Conservation (phyloP, 805 yeast genomes). For the Kuraishia borneana region DNA sequence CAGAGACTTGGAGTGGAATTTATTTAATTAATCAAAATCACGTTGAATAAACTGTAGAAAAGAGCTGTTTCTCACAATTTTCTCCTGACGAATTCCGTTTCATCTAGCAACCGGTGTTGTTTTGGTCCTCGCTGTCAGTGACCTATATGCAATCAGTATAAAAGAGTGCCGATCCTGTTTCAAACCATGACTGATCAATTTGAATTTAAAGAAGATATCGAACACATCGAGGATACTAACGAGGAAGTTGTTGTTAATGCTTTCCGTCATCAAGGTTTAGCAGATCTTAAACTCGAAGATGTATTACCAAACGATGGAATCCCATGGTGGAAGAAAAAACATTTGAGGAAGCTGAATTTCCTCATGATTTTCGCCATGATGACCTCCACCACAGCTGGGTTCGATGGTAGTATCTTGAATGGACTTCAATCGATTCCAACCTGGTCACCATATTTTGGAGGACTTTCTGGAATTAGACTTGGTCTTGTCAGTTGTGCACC, state of each 20-base stretch:
- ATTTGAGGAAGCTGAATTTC: not conserved
- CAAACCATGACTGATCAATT: too few relatives aligned
- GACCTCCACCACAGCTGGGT: constrained; percentile 28
- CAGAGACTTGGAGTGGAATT: too few relatives aligned
- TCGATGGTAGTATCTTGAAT: constrained; percentile 32
- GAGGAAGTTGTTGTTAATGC: not conserved
- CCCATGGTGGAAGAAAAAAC: not conserved
- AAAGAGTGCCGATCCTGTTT: too few relatives aligned
- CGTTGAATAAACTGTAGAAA: too few relatives aligned
- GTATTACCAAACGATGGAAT: not conserved
- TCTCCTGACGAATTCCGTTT: too few relatives aligned
- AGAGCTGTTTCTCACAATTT: too few relatives aligned
- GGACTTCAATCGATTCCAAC: constrained; percentile 28
- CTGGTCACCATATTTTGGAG: constrained; percentile 23
- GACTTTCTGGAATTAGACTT: constrained; percentile 20
- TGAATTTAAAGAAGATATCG: too few relatives aligned
- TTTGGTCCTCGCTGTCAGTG: too few relatives aligned
- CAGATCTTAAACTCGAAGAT: not conserved
- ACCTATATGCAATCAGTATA: too few relatives aligned
- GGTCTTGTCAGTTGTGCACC: constrained; percentile 27
- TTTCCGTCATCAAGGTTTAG: not conserved
- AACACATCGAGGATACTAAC: too few relatives aligned
- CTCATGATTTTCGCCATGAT: not conserved
- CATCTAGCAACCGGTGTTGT: too few relatives aligned
- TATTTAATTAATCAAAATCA: too few relatives aligned